These are phyloP conservation scores for Stereocaulon alpinum DNA, from an alignment of 495 filamentous ascomycete genomes.

Conservation along the genomic window DNA sequence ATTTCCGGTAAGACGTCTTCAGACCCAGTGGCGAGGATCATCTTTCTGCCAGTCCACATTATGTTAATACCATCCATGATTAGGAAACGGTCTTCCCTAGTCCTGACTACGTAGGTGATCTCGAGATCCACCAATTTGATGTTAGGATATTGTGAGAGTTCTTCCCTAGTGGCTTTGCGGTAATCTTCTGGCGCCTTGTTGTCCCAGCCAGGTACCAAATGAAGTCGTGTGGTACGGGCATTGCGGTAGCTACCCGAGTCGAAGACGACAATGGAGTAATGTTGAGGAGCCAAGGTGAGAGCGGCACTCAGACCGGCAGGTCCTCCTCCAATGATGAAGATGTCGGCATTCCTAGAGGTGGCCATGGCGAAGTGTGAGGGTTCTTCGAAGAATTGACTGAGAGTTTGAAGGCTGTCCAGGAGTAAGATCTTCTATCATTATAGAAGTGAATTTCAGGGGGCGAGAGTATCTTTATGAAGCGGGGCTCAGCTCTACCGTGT, in stretches of 20 bases:
- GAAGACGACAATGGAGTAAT: slow-evolving; percentile 39
- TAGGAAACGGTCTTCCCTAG: slow-evolving; percentile 25
- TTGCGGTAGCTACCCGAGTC: slow-evolving; percentile 43
- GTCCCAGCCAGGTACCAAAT: slow-evolving; percentile 42
- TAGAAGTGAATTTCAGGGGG: too few relatives aligned
- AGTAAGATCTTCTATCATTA: too few relatives aligned
- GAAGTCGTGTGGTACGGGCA: slow-evolving; percentile 35
- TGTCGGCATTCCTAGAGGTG: slow-evolving; percentile 25
- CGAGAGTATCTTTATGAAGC: too few relatives aligned
- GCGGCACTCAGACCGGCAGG: slow-evolving; percentile 45
- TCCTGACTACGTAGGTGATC: slow-evolving; percentile 23
- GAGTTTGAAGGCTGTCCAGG: too few relatives aligned
- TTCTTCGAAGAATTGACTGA: too few relatives aligned
- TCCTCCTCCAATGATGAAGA: slow-evolving; percentile 47
- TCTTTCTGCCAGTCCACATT: slow-evolving; percentile 34
- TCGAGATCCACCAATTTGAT: slow-evolving; percentile 30
- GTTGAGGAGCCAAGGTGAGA: slow-evolving; percentile 36
- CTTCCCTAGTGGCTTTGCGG: slow-evolving; percentile 28
- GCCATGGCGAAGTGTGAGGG: not conserved
- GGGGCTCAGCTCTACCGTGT: too few relatives aligned
- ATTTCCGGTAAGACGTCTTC: slow-evolving; percentile 31
- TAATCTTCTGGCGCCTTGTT: slow-evolving; percentile 33
- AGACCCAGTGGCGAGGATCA: slow-evolving; percentile 41
- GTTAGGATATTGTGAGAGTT: slow-evolving; percentile 34
- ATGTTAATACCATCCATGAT: slow-evolving; percentile 26